These are phyloP conservation scores for Spergularia azorica DNA, from an alignment of 179 eudicot genomes.

Conservation along the genomic window DNA sequence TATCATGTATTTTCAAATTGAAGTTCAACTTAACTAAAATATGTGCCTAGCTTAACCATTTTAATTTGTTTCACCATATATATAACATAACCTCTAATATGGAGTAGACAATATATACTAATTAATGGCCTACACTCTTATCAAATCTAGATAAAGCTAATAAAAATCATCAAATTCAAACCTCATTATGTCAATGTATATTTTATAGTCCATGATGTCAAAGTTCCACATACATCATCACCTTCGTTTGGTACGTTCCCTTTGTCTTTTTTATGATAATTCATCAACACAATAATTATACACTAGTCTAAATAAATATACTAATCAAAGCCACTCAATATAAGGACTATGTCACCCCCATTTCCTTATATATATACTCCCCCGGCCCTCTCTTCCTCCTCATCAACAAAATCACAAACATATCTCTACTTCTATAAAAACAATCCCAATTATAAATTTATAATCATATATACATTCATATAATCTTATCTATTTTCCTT, in stretches of 20 bases:
- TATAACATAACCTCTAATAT: neutral
- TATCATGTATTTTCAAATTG: no score
- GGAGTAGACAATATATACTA: neutral
- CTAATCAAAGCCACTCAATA: conserved; percentile 1
- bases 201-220: neutral
- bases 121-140: neutral
- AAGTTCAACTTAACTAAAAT: no score
- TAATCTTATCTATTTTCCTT: neutral
- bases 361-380: conserved; percentile 2
- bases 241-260: neutral
- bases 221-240: no score
- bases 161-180: neutral
- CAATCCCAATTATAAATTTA: neutral
- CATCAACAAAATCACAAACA: no score
- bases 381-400: neutral
- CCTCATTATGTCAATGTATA: neutral
- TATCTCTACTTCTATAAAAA: neutral
- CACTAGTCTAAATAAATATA: neutral
- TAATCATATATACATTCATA: no score
- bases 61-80: neutral
- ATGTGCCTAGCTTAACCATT: no score
- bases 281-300: neutral
- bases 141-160: neutral
- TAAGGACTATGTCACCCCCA: neutral
- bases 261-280: conserved; percentile 8